Percentiles rank a stretch among this genome's conserved stretches.
These are phyloP conservation scores for Nakataea oryzae DNA, from an alignment of 2,329 filamentous ascomycete species.

Conservation along the genomic window DNA sequence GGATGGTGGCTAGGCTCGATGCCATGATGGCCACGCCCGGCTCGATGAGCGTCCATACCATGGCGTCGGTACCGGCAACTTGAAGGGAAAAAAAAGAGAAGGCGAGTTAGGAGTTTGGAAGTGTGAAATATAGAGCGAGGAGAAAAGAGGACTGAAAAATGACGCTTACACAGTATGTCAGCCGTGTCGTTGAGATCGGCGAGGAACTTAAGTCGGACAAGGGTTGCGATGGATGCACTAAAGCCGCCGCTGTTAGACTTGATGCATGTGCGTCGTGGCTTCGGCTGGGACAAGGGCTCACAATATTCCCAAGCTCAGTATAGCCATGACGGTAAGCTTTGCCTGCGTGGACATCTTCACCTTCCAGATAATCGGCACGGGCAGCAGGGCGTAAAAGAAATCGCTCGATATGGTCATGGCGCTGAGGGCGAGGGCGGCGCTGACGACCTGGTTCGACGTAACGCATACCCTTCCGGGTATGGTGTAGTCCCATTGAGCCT, in stretches of 20 bases:
- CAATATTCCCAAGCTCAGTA: constrained; percentile 41
- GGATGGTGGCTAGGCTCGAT: constrained; percentile 42
- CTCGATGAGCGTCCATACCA: constrained; percentile 48
- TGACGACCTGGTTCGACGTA: constrained; percentile 29
- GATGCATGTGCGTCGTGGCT: not conserved
- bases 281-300: constrained; percentile 12
- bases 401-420: constrained; percentile 42
- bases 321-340: constrained; percentile 38
- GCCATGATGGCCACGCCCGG: constrained; percentile 44
- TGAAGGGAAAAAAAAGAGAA: not conserved
- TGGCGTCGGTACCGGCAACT: constrained; percentile 39
- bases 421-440: constrained; percentile 39
- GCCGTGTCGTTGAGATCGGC: constrained; percentile 29
- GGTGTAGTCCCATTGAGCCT: constrained; percentile 42
- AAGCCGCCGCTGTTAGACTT: not conserved
- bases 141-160: no score
- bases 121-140: not conserved
- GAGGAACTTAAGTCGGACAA: constrained; percentile 39
- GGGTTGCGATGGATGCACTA: constrained; percentile 43
- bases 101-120: not conserved
- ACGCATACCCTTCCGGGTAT: constrained; percentile 32
- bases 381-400: constrained; percentile 42
- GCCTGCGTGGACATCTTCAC: constrained; percentile 42
- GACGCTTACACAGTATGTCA: constrained; percentile 37
- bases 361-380: constrained; percentile 43